Evolutionary conservation across 2,329 filamentous ascomycete genomes (phyloP).

Genomic region (Elsinoe australis): DNA sequence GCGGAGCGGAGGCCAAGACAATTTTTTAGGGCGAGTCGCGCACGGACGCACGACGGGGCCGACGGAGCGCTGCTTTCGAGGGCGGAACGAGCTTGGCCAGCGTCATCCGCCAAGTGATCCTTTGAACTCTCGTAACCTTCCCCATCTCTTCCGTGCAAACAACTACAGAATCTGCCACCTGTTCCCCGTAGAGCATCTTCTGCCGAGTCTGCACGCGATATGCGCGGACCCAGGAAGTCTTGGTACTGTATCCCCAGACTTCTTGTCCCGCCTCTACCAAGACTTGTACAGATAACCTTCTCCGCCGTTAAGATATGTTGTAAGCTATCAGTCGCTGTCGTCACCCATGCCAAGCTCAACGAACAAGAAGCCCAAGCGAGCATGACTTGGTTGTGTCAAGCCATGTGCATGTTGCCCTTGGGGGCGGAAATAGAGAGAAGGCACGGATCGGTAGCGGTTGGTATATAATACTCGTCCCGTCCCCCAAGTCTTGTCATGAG

Average conservation of each 20-base stretch:
- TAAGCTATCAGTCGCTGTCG: background rate
- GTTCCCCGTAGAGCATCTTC: too few relatives aligned
- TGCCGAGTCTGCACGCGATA: background rate
- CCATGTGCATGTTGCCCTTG: background rate
- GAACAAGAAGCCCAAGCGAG: background rate
- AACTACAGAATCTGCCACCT: background rate
- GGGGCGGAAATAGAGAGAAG: background rate
- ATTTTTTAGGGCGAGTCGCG: too few relatives aligned
- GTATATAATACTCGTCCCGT: conserved; percentile 9
- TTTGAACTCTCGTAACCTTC: background rate
- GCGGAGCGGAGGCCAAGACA: too few relatives aligned
- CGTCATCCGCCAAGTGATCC: background rate
- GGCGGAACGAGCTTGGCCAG: background rate
- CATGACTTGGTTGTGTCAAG: too few relatives aligned
- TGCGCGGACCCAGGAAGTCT: background rate
- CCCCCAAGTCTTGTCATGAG: background rate
- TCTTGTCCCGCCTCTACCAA: background rate
- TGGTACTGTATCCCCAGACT: background rate
- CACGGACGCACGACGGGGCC: too few relatives aligned
- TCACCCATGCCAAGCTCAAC: background rate
- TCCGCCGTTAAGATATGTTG: background rate
- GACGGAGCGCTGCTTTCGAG: too few relatives aligned
- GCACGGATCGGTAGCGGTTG: conserved; percentile 3
- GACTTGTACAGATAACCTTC: background rate
- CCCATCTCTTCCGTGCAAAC: background rate